Base-by-base conservation (phyloP, 129 eudicot species). In the Cynara cardunculus region DNA sequence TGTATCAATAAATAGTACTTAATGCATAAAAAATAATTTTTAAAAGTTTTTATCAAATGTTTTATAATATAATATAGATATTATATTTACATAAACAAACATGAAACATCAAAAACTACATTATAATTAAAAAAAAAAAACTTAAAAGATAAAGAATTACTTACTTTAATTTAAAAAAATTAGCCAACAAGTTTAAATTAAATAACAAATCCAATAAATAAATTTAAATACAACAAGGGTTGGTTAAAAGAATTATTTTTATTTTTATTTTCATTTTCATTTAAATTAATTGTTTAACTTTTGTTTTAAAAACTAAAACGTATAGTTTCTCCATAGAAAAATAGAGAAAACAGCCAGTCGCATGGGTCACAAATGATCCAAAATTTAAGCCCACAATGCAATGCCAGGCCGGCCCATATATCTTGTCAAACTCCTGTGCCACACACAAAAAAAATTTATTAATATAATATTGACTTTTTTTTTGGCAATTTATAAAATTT, bases 341-440 rank as follows among this genome's bases (percentile, higher is more conserved):
- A 84, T 94, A 94, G 41, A 94, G 87, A 79, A 94, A 94, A 72
- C 98, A 79, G 0, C 97, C 97, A 1, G 93, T 94, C 34, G 94
- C 86, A 75, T 94, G 97, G 39, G 98, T 94, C 22, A 94, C 98
- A 80, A 88, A 94, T 24, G 98, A 94, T 2, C 98, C 98, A 34
- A 94, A 94, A 83, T 89, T 94, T 79, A 89, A 91, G 80, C 98
- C 98, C 85, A 89, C 98, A 1, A 94, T 91, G 85, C 98, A 94
- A 72, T 94, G 98, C 98, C 98, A 94, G 69, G 98, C 91, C 74
- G 98, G 95, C 69, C 98, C 98, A 84, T 94, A 94, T 1, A 91
- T 90, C 74, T 91, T 89, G 82, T 94, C 98, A 77, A 94, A 94
- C 32, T 94, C 98, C 98, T 93, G 96, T 93, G 96, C 85, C 82